Evolutionary conservation across 352 stramenopile genomes (phyloP), one percentile per base, ranked within the genome.

Genomic region (Phytophthora macrochlamydospora): DNA sequence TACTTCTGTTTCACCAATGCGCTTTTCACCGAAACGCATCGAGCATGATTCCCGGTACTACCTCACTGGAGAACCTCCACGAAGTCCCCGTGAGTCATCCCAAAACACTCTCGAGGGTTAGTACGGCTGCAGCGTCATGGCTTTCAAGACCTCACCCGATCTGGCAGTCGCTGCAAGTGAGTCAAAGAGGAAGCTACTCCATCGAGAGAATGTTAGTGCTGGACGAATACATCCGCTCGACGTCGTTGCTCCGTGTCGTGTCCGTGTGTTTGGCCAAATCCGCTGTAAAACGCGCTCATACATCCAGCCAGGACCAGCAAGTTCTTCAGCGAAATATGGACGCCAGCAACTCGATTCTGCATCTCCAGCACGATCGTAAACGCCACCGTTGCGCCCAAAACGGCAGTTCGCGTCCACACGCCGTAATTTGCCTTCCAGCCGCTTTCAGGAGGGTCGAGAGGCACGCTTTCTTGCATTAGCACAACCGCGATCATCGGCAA

Each of bases 121-220:
- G 18, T 24, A 59, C 31, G 28, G 5, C 29, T 33, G 1, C 50
- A 24, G 14, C 1, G 6, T 4, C 12, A 48, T 51, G 56, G 31
- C 5, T 11, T 3, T 31, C 24, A 46, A 3, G 24, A 7, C 6
- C 29, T 1, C 6, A 9, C 8, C 45, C 35, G 3, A n/a, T 52
- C 0, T 60, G 52, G 29, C 4, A 9, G 37, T 14, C 42, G 44
- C 43, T 49, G 2, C 57, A 61, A 57, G 57, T 72, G 11, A 72
- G 58, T 29, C 65, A 38, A 7, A 56, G 49, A 12, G 72, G 63
- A 48, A 64, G 66, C 28, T 81, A 77, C 60, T 80, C 65, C 18
- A 51, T 83, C 49, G 68, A 79, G 55, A 52, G 72, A 14, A 59
- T 78, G 29, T 51, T 78, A 8, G 30, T 60, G 7, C 44, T 80